A percentile compares a stretch with the other conserved stretches of the same genome.
These are phyloP conservation scores for Aspergillus neotritici DNA, from an alignment of 2,329 filamentous ascomycete species.

Conservation along the genomic window DNA sequence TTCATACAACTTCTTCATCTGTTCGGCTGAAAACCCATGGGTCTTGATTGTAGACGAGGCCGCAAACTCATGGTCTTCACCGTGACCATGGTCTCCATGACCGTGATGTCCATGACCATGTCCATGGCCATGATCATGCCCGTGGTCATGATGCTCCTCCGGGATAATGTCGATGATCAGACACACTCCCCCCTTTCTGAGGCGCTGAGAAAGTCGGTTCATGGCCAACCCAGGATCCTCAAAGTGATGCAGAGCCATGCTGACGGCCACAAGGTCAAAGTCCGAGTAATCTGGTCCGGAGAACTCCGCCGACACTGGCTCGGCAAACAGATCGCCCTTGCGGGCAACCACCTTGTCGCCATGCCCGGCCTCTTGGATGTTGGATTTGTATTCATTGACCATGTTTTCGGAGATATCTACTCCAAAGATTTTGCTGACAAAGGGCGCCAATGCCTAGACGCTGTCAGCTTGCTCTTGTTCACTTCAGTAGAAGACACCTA, in stretches of 20 bases:
- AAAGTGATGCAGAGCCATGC: conserved; percentile 63
- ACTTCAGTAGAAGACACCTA: conserved; percentile 32
- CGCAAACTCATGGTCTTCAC: conserved; percentile 18
- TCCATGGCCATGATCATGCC: conserved; percentile 23
- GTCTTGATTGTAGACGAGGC: conserved; percentile 55
- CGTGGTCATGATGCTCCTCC: conserved; percentile 36
- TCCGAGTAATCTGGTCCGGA: conserved; percentile 57
- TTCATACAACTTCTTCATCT: conserved; percentile 57
- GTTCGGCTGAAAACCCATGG: conserved; percentile 58
- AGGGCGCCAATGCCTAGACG: conserved; percentile 51
- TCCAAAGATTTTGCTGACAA: conserved; percentile 58
- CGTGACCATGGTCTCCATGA: conserved; percentile 18
- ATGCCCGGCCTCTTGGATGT: conserved; percentile 49
- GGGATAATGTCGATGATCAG: conserved; percentile 64
- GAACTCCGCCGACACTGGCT: conserved; percentile 51
- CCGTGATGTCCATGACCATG: conserved; percentile 32
- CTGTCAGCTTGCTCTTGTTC: conserved; percentile 1
- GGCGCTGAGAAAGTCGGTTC: conserved; percentile 53
- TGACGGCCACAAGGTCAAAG: conserved; percentile 63
- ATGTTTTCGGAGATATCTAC: conserved; percentile 68
- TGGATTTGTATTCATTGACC: conserved; percentile 61
- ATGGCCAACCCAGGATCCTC: conserved; percentile 58
- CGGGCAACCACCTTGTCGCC: conserved; percentile 52
- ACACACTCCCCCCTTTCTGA: conserved; percentile 61
- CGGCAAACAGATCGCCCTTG: conserved; percentile 53